A percentile compares a stretch with the other conserved stretches of the same genome.
These are phyloP conservation scores for Rutstroemia sp. DNA, from an alignment of 2,329 filamentous ascomycete genomes.

Conservation along the genomic window DNA sequence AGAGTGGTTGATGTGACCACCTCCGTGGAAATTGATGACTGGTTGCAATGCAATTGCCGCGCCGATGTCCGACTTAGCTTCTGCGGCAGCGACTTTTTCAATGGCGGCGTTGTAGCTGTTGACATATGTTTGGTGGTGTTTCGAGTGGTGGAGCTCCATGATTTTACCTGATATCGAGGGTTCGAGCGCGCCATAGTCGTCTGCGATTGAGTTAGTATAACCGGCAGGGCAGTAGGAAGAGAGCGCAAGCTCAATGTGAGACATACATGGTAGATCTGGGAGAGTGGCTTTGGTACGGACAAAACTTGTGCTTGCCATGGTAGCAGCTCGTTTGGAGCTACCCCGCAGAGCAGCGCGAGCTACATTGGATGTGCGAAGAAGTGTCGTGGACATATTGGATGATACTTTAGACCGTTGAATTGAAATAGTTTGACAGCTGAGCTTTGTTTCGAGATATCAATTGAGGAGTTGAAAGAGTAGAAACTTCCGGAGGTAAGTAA, in stretches of 20 bases:
- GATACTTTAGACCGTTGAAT: constrained; percentile 7
- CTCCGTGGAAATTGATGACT: constrained; percentile 59
- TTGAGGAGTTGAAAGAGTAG: not conserved
- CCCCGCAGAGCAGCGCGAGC: constrained; percentile 65
- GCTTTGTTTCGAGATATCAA: constrained; percentile 4
- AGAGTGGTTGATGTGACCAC: constrained; percentile 59
- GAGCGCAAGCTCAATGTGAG: not conserved
- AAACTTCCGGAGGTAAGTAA: not conserved
- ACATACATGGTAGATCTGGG: constrained; percentile 73
- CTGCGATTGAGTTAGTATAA: constrained; percentile 37
- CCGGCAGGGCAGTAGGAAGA: not conserved
- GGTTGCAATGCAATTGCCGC: constrained; percentile 47
- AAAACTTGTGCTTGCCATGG: constrained; percentile 67
- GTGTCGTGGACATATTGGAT: constrained; percentile 61
- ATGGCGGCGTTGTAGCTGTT: constrained; percentile 77
- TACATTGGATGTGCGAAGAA: constrained; percentile 64
- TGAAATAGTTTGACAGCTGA: constrained; percentile 9
- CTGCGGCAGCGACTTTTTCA: constrained; percentile 59
- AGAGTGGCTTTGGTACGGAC: constrained; percentile 85
- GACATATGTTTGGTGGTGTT: constrained; percentile 92
- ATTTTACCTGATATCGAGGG: constrained; percentile 76
- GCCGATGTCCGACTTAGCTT: constrained; percentile 43
- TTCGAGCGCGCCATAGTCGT: constrained; percentile 96
- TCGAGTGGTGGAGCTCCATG: constrained; percentile 93
- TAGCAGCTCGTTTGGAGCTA: constrained; percentile 54